A percentile compares a stretch with the other conserved stretches of the same genome.
Conservation (phyloP, 2,329 filamentous ascomycete genomes). For the Apiospora arundinis region DNA sequence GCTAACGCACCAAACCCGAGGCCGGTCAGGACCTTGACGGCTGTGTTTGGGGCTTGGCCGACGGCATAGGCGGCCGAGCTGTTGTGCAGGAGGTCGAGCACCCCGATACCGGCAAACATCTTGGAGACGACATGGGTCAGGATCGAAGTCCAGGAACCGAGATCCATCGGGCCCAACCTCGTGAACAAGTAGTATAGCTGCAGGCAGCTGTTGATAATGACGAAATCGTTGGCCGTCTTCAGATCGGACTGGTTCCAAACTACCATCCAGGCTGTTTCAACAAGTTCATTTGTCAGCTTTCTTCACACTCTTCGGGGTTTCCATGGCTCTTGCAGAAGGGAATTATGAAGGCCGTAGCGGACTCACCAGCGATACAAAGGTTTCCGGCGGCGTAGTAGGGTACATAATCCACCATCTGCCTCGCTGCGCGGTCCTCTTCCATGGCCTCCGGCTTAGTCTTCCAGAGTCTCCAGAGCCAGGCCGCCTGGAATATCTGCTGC, state of each 20-base stretch:
- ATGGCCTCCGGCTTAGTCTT: slow-evolving; percentile 49
- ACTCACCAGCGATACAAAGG: slow-evolving; percentile 61
- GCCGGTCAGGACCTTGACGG: slow-evolving; percentile 59
- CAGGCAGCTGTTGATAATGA: slow-evolving; percentile 59
- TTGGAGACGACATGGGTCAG: slow-evolving; percentile 65
- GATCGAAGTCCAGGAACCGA: slow-evolving; percentile 53
- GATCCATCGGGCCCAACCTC: slow-evolving; percentile 56
- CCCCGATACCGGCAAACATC: slow-evolving; percentile 65
- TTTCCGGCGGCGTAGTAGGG: slow-evolving; percentile 64
- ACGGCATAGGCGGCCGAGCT: slow-evolving; percentile 61
- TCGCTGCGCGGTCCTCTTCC: slow-evolving; percentile 47
- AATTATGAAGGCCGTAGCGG: slow-evolving; percentile 20
- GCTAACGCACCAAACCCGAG: slow-evolving; percentile 58
- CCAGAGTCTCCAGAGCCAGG: slow-evolving; percentile 63
- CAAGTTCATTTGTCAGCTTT: background rate
- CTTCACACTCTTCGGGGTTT: no score
- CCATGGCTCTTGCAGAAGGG: background rate
- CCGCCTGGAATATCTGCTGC: slow-evolving; percentile 63
- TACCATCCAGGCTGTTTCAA: slow-evolving; percentile 60
- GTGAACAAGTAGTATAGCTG: slow-evolving; percentile 61
- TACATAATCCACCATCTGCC: slow-evolving; percentile 58
- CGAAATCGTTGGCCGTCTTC: slow-evolving; percentile 59
- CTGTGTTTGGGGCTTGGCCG: slow-evolving; percentile 49
- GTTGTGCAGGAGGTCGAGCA: slow-evolving; percentile 66
- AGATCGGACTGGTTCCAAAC: slow-evolving; percentile 64